These are phyloP conservation scores for Helicostylum pulchrum DNA, from an alignment of 192 early-diverging fungal species.

Conservation along the genomic window DNA sequence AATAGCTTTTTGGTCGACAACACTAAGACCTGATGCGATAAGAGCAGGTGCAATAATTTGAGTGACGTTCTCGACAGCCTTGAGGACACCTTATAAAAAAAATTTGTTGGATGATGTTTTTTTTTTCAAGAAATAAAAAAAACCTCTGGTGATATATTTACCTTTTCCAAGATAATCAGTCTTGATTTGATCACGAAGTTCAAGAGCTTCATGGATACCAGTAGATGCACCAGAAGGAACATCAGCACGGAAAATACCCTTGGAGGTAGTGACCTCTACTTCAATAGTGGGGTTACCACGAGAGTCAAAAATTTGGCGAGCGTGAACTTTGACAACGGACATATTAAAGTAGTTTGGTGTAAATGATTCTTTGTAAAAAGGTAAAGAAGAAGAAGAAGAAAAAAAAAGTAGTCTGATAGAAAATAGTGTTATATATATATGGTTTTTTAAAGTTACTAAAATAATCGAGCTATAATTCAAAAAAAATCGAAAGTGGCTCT, in stretches of 20 bases:
- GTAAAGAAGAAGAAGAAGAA: background rate
- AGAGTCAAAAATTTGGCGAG: slow-evolving; percentile 97
- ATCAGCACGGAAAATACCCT: slow-evolving; percentile 94
- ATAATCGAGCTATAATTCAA: background rate
- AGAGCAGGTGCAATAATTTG: slow-evolving; percentile 81
- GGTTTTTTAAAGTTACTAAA: background rate
- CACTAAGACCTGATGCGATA: slow-evolving; percentile 75
- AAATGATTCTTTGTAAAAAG: background rate
- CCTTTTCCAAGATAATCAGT: slow-evolving; percentile 91
- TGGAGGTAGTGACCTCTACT: slow-evolving; percentile 92
- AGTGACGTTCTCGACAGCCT: slow-evolving; percentile 92
- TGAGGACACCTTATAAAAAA: slow-evolving; percentile 74
- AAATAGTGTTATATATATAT: background rate
- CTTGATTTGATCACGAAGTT: slow-evolving; percentile 92
- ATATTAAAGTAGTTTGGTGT: slow-evolving; percentile 1
- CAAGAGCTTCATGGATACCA: slow-evolving; percentile 97
- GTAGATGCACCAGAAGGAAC: slow-evolving; percentile 99
- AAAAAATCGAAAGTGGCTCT: background rate
- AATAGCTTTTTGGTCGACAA: slow-evolving; percentile 82
- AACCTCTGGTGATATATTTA: slow-evolving; percentile 37
- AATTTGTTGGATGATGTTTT: slow-evolving; percentile 46
- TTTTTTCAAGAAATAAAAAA: background rate
- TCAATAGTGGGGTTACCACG: slow-evolving; percentile 99
- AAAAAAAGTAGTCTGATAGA: background rate
- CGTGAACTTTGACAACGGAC: slow-evolving; percentile 10